Evolutionary conservation across 2,329 filamentous ascomycete genomes (phyloP).

Genomic region (Thelonectria discophora): DNA sequence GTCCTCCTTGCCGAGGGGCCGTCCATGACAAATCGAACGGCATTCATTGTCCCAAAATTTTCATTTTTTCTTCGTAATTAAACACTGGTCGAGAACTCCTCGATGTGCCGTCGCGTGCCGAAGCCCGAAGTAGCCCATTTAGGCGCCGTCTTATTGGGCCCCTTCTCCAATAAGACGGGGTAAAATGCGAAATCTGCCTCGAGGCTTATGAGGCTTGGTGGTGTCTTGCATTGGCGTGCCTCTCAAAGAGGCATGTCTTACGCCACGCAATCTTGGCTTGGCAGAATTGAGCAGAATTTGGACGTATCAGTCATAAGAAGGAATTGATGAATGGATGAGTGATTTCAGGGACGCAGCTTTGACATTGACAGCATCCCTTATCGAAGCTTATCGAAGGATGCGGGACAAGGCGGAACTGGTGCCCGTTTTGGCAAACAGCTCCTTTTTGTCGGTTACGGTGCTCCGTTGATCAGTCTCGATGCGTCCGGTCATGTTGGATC

Average conservation of each 20-base stretch:
- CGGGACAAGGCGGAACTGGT: slow-evolving; percentile 5
- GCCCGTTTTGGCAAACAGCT: slow-evolving; percentile 17
- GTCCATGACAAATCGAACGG: too few relatives aligned
- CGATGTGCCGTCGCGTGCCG: slow-evolving; percentile 5
- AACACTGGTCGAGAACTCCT: not conserved
- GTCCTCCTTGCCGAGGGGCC: too few relatives aligned
- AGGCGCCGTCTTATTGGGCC: not conserved
- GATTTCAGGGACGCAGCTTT: not conserved
- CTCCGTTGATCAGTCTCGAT: not conserved
- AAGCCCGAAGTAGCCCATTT: not conserved
- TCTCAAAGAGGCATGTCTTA: not conserved
- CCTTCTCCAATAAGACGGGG: too few relatives aligned
- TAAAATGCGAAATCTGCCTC: not conserved
- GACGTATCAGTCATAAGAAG: too few relatives aligned
- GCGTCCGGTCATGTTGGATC: too few relatives aligned
- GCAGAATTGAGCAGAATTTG: not conserved
- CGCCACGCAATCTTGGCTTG: slow-evolving; percentile 21
- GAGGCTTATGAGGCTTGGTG: not conserved
- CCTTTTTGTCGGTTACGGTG: not conserved
- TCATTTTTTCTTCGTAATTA: too few relatives aligned
- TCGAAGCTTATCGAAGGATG: not conserved
- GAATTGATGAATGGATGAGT: not conserved
- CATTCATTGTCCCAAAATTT: too few relatives aligned
- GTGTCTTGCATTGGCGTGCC: not conserved
- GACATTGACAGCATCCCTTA: too few relatives aligned